These are phyloP conservation scores for Prunus dulcis DNA, from an alignment of 306 rosid species.

Conservation along the genomic window DNA sequence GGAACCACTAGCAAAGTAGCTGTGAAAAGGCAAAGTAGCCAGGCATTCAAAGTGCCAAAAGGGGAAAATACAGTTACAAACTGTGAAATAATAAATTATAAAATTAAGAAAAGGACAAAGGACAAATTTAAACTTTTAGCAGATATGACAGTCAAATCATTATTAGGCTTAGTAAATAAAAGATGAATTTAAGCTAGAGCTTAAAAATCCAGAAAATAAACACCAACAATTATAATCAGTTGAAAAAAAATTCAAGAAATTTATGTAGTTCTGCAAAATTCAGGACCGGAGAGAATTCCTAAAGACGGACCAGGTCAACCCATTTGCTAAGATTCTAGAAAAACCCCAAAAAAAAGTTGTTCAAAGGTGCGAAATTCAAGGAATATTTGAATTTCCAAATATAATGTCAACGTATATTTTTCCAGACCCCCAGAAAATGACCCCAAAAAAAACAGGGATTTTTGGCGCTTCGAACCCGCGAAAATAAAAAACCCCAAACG, in stretches of 20 bases:
- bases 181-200: slow-evolving; percentile 14
- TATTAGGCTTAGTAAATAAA: slow-evolving; percentile 23
- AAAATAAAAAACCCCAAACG: slow-evolving; percentile 14
- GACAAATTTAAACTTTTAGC: slow-evolving; percentile 53
- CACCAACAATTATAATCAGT: neutral
- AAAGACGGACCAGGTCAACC: slow-evolving; percentile 39
- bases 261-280: slow-evolving; percentile 5
- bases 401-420: slow-evolving; percentile 31
- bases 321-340: slow-evolving; percentile 36
- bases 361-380: slow-evolving; percentile 57
- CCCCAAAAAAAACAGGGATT: neutral
- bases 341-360: slow-evolving; percentile 15
- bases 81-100: slow-evolving; percentile 32
- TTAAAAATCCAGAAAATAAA: slow-evolving; percentile 11
- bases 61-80: slow-evolving; percentile 36
- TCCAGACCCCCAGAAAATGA: slow-evolving; percentile 14
- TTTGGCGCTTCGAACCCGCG: slow-evolving; percentile 26
- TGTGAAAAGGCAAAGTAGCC: slow-evolving; percentile 37
- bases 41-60: slow-evolving; percentile 41
- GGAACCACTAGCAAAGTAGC: slow-evolving; percentile 34
- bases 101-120: slow-evolving; percentile 28
- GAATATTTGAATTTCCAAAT: slow-evolving; percentile 23
- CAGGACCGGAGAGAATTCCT: slow-evolving; percentile 10
- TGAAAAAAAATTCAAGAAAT: neutral
- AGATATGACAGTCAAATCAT: slow-evolving; percentile 49